Base-by-base conservation (phyloP, 768 basidiomycete species). In the Leccinum boreale region DNA sequence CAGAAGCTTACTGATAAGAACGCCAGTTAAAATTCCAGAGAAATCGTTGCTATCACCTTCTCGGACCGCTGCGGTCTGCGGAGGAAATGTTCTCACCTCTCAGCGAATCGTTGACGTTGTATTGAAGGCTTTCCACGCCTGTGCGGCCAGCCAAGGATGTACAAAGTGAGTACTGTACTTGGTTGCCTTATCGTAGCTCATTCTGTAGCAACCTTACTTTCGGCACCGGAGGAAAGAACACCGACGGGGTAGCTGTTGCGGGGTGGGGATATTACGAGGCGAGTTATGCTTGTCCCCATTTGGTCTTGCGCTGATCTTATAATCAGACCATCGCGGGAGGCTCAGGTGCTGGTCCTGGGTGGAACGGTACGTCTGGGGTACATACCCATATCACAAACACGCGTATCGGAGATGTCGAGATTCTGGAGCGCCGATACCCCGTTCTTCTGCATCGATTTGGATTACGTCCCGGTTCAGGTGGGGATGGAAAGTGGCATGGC, bases 41-140 rank as follows among this genome's bases (percentile, higher is more conserved):
- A 86, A 85, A 55, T 90, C 88, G 1, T 70, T 97, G 12, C 77
- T 98, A 28, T 81, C 85, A 5, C 95, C 94, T 0, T 90, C 89
- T 12, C 83, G 84, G 46, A 94, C 90, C 0, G 92, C 90, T 10
- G 95, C 94, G 0, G 93, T 96, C 5, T 95, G 93, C 61, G 94
- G 90, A 29, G 94, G 94, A 11, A 98, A 97, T 67, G 93, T 95
- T 2, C 75, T 92, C 47, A 94, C 93, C 4, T 90, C 87, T 5
- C 94, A 96, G 67, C 81, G 95, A n/a, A 91, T 96, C 47, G 92
- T 95, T 3, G 95, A 98, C 67, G 93, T 95, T 3, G 90, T 98
- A 33, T 76, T 98, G 35, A 92, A 90, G 70, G 94, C 94, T 0
- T 97, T 98, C 77, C 82, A 89, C 64, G 94, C 92, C 3, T 88